A percentile compares a stretch with the other conserved stretches of the same genome.
Conservation (phyloP, 768 basidiomycete species). For the Lactarius akahatsu region DNA sequence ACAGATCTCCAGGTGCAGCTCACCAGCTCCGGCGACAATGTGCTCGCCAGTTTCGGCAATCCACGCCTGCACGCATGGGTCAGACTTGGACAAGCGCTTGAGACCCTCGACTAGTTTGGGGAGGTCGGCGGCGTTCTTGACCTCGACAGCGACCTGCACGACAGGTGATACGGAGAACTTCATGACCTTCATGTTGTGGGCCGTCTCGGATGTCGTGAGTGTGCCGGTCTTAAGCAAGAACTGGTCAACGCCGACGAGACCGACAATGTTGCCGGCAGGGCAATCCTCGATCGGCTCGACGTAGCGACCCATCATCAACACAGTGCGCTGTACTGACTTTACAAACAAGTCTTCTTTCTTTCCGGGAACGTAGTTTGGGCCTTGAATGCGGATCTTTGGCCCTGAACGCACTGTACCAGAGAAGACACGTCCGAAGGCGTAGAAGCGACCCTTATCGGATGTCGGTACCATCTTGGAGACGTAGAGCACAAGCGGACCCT, state of each 20-base stretch:
- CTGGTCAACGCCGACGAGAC: conserved; percentile 99
- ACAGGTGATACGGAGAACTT: conserved; percentile 99
- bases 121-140: conserved; percentile 98
- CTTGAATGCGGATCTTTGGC: conserved; percentile 99
- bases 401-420: conserved; percentile 96
- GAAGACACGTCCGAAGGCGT: conserved; percentile 99
- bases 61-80: conserved; percentile 98
- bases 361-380: conserved; percentile 97
- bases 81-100: conserved; percentile 99
- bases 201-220: conserved; percentile 95
- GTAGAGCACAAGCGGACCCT: conserved; percentile 94
- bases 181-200: conserved; percentile 99
- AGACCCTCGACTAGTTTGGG: conserved; percentile 99
- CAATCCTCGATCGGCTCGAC: conserved; percentile 99
- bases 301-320: conserved; percentile 99
- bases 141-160: conserved; percentile 98
- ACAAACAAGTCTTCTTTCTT: conserved; percentile 98
- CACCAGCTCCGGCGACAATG: conserved; percentile 99
- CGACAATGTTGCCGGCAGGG: conserved; percentile 97
- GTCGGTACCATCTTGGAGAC: conserved; percentile 99
- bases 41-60: conserved; percentile 92
- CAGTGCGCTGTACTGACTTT: conserved; percentile 98
- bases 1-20: conserved; percentile 99
- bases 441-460: conserved; percentile 99
- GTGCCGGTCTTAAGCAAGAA: conserved; percentile 99